These are phyloP conservation scores for Coffea canephora DNA, from an alignment of 257 asterid genomes.

Conservation along the genomic window DNA sequence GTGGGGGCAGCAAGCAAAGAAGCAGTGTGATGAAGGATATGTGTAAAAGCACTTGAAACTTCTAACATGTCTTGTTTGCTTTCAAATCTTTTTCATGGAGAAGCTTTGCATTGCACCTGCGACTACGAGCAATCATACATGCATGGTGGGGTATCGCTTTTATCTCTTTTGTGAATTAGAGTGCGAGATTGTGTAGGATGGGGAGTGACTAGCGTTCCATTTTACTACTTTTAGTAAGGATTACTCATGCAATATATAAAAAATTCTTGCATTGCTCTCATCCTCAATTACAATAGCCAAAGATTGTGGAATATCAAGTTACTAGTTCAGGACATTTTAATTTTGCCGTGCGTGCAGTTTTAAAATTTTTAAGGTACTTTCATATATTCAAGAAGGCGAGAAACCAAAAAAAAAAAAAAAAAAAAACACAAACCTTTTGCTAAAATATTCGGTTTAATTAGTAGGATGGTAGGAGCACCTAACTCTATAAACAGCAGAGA, in stretches of 20 bases:
- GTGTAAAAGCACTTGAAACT: conserved; percentile 46
- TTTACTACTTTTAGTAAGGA: not conserved
- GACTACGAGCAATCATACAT: conserved; percentile 31
- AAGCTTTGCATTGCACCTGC: conserved; percentile 37
- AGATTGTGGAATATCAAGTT: not conserved
- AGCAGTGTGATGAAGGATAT: conserved; percentile 27
- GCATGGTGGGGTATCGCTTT: not conserved
- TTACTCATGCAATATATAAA: not conserved
- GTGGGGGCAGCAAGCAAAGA: conserved; percentile 19
- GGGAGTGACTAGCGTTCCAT: not conserved
- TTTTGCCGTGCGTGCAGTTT: too few species aligned
- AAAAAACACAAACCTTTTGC: too few species aligned
- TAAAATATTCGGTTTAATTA: too few species aligned
- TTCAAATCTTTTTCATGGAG: conserved; percentile 30
- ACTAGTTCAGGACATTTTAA: not conserved
- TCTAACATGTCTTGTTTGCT: conserved; percentile 53
- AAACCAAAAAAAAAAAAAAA: too few species aligned
- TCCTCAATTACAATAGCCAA: not conserved
- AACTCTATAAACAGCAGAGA: not conserved
- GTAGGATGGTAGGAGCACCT: not conserved
- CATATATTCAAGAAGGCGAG: too few species aligned
- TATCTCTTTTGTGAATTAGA: not conserved
- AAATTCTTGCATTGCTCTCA: not conserved
- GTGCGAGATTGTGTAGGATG: not conserved
- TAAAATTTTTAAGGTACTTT: too few species aligned